Base-by-base conservation (phyloP, 176 grass and related monocot species). In the Oryza coarctata region DNA sequence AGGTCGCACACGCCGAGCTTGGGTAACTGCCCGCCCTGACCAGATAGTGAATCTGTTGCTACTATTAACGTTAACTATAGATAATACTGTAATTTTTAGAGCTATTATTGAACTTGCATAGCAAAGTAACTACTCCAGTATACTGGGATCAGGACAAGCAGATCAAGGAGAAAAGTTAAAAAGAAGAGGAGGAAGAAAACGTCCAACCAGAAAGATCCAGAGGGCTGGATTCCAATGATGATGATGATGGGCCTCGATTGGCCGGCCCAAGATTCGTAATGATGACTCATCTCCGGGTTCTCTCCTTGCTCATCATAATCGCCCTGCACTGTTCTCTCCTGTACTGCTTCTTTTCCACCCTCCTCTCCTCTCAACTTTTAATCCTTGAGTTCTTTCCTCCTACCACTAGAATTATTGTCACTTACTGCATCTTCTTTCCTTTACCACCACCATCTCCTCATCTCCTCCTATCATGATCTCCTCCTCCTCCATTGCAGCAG, bases 231-330 rank as follows among this genome's bases (percentile, higher is more conserved):
- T 70, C 55, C 72, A 72, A 80, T 89, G 78, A 94, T 88, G 76
- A 75, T 77, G 49, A 85, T 84, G 83, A 86, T 92, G 93, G 85
- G 89, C 70, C 84, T 91, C 69, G 70, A 72, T 72, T 44, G 41
- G 85, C 70, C 86, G 94, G 91, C 94, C 91, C 79, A 88, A 93
- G 94, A 97, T 93, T 91, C 89, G 89, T 83, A 93, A 97, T 97
- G 87, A 97, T 97, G 86, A 63, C 49, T 87, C 49, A 1, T 76
- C 28, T 12, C 29, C 65, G 85, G 71, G 85, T 87, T 87, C 67
- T 68, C 70, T 30, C 26, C 40, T 47, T 7, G 78, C 76, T 87
- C 85, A 82, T 87, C 85, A 82, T n/a, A n/a, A n/a, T 82, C 85
- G 77, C 85, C 85, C 15, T 30, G 23, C 75, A 22, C 41, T 6